These are phyloP conservation scores for Paramecium biaurelia DNA, from an alignment of 73 alveolate genomes.

Conservation along the genomic window DNA sequence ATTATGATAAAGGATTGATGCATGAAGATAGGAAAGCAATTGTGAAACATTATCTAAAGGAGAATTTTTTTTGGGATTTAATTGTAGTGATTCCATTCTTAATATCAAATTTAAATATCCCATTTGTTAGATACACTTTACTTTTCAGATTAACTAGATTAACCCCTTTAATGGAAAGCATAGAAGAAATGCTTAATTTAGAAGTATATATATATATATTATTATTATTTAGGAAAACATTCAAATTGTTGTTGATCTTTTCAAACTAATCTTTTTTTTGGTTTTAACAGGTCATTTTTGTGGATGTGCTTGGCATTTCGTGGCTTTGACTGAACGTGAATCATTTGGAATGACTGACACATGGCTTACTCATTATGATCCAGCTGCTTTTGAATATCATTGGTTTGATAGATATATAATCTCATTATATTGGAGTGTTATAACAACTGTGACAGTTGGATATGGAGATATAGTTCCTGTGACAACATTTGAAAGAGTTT, in stretches of 20 bases:
- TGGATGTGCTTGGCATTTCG: constrained; percentile 64
- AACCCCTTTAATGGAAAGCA: constrained; percentile 55
- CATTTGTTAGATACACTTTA: constrained; percentile 69
- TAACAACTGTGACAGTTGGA: constrained; percentile 79
- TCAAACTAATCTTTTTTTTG: constrained; percentile 36
- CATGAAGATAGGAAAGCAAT: constrained; percentile 64
- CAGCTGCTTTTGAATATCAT: constrained; percentile 36
- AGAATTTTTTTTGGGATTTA: constrained; percentile 68
- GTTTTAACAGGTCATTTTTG: constrained; percentile 45
- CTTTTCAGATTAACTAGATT: constrained; percentile 67
- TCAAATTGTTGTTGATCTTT: constrained; percentile 61
- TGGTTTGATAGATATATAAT: constrained; percentile 65
- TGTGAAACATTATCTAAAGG: constrained; percentile 58
- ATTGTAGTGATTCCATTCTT: constrained; percentile 63
- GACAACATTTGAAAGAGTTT: constrained; percentile 73
- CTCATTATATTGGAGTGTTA: constrained; percentile 80
- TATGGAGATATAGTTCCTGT: constrained; percentile 82
- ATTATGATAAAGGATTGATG: constrained; percentile 68
- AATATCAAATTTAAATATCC: constrained; percentile 36
- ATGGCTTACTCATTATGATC: constrained; percentile 48
- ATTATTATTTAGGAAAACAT: constrained; percentile 59
- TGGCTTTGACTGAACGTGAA: constrained; percentile 37
- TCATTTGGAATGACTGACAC: neutral
- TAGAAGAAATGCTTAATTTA: constrained; percentile 57
- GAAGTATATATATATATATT: neutral